A percentile compares a stretch with the other conserved stretches of the same genome.
These are phyloP conservation scores for Gastrolobium villosum DNA, from an alignment of 306 rosid species.

Conservation along the genomic window DNA sequence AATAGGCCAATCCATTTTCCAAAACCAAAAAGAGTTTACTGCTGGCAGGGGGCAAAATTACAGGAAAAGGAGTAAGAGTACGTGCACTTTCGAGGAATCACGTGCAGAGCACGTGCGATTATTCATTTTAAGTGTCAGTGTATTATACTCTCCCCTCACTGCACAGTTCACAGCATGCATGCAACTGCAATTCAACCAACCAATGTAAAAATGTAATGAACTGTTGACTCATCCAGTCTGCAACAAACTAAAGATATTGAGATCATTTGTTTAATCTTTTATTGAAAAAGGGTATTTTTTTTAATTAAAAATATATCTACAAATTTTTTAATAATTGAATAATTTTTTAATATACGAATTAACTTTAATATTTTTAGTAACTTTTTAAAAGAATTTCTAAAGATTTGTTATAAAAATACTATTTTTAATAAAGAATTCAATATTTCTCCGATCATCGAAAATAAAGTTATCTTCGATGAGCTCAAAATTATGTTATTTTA, in stretches of 20 bases:
- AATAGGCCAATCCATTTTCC: too few species aligned
- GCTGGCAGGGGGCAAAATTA: background rate
- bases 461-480: too few species aligned
- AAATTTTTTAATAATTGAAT: too few species aligned
- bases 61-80: background rate
- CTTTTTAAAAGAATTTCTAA: background rate
- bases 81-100: constrained; percentile 30
- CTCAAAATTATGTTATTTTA: too few species aligned
- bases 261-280: background rate
- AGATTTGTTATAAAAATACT: background rate
- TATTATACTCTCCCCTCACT: background rate
- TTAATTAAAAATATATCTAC: too few species aligned
- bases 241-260: too few species aligned
- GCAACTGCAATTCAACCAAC: background rate
- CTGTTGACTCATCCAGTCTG: background rate
- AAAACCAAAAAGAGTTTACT: background rate
- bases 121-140: constrained; percentile 11
- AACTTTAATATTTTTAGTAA: background rate
- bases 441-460: too few species aligned
- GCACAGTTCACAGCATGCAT: constrained; percentile 13
- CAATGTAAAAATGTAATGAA: background rate
- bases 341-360: too few species aligned
- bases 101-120: constrained; percentile 43
- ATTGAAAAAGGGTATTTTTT: too few species aligned
- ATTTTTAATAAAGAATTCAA: too few species aligned